Evolutionary conservation across 768 basidiomycete genomes (phyloP).

Genomic region (Podaxis sp.): DNA sequence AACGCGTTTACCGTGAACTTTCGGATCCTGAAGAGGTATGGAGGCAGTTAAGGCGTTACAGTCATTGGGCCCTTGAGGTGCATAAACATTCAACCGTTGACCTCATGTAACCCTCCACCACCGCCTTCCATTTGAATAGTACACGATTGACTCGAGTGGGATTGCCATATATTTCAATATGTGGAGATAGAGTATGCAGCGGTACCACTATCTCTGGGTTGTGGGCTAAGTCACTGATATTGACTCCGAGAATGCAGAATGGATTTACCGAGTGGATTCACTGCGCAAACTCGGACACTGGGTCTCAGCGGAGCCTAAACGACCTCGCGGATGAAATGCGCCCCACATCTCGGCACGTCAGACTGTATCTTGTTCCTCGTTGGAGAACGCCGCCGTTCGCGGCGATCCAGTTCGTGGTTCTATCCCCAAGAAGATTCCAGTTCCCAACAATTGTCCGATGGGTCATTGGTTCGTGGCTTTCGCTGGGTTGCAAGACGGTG

Average conservation of each 20-base stretch:
- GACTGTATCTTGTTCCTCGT: conserved; percentile 65
- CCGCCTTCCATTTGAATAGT: neutral
- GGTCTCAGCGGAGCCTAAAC: conserved; percentile 20
- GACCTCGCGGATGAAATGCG: conserved; percentile 43
- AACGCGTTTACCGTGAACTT: neutral
- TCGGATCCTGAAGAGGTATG: conserved; percentile 8
- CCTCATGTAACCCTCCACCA: neutral
- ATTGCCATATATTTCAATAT: neutral
- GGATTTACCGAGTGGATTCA: neutral
- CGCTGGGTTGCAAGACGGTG: conserved; percentile 18
- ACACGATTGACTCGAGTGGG: neutral
- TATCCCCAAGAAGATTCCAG: conserved; percentile 41
- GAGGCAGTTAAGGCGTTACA: neutral
- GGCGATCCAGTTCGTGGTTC: conserved; percentile 34
- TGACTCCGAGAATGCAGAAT: neutral
- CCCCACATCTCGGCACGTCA: conserved; percentile 82
- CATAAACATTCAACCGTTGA: conserved; percentile 7
- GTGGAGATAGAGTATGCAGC: neutral
- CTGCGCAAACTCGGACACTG: neutral
- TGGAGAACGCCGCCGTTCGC: conserved; percentile 45
- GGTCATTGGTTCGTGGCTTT: conserved; percentile 7
- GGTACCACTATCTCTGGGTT: neutral
- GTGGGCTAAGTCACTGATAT: neutral
- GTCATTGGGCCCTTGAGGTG: neutral
- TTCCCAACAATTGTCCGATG: conserved; percentile 45